phyloP scores from a whole-genome alignment of 768 basidiomycete genomes.

The Trametes elegans region DNA sequence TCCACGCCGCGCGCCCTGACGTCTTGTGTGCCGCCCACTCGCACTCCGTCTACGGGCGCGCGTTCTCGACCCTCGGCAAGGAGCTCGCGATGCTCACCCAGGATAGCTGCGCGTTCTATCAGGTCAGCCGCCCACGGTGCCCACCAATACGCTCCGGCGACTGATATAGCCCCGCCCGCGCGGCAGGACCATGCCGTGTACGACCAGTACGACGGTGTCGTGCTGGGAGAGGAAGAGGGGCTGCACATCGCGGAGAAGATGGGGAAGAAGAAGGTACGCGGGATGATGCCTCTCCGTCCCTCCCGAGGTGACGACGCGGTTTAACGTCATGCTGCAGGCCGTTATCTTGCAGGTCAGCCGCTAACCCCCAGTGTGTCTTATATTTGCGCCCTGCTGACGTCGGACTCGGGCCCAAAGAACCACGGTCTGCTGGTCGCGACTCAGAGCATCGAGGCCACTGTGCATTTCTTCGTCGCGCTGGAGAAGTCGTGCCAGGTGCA shows the following conservation, averaged over 20 bases:
- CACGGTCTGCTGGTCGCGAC: conserved; percentile 29
- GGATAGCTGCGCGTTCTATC: conserved; percentile 35
- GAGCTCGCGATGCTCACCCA: conserved; percentile 34
- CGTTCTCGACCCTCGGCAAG: conserved; percentile 36
- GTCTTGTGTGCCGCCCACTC: conserved; percentile 35
- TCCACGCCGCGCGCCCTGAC: conserved; percentile 37
- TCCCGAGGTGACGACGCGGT: not conserved
- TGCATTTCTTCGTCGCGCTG: conserved; percentile 26
- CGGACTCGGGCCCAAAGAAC: conserved; percentile 17
- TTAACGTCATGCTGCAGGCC: conserved; percentile 13
- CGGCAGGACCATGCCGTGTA: conserved; percentile 32
- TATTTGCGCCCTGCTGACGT: not conserved
- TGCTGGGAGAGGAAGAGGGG: conserved; percentile 33
- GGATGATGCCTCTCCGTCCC: not conserved
- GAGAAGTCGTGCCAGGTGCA: conserved; percentile 34
- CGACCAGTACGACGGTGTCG: conserved; percentile 34
- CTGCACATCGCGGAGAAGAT: conserved; percentile 30
- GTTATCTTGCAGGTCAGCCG: conserved; percentile 24
- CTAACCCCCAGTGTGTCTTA: not conserved
- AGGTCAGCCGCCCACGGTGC: conserved; percentile 17
- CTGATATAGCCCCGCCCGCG: not conserved
- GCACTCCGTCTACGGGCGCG: conserved; percentile 36
- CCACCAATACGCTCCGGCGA: too few relatives aligned
- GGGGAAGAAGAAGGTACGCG: conserved; percentile 28
- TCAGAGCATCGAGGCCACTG: conserved; percentile 25